Base-by-base conservation (phyloP, 768 basidiomycete genomes). In the Leccinum subgranulosum region DNA sequence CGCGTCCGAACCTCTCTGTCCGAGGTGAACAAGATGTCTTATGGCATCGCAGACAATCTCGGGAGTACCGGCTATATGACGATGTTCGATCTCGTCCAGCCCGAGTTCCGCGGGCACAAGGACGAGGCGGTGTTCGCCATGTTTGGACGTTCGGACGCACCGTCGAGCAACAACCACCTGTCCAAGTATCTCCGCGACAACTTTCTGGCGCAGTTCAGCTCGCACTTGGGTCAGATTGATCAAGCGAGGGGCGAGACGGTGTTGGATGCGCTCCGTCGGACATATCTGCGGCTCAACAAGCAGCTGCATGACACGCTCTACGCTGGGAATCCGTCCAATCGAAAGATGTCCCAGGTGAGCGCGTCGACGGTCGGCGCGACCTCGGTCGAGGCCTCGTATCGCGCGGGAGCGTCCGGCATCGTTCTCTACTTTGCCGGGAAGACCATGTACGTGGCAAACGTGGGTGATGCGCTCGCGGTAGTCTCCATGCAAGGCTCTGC, bases 61-160 rank as follows among this genome's bases (percentile, higher is more conserved):
- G 94, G 94, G 19, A 79, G 77, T 56, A 81, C 84, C 58, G 90
- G 94, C 49, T 83, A 85, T 54, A 80, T 98, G 45, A 87, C 83
- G 48, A 93, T 96, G 85, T 82, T 97, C 61, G 97, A 99, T 73
- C 81, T 98, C 25, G 96, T 96, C 6, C 85, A 94, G 49, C 86
- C 87, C 36, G 84, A 90, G 63, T 97, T 95, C 74, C 84, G 88
- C 8, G 84, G 82, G 14, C 77, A 80, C 56, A 81, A 84, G 48
- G 85, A 86, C 66, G 91, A 95, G 69, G 92, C 92, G 12, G 77
- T 99, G 19, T 97, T 99, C 66, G 97, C 94, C 21, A 93, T 99
- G 87, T 98, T 98, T 71, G 95, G 96, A 14, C 84, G 89, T 3
- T 78, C 84, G 6, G 79, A 84, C 19, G 75, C 84, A 4, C 76